Evolutionary conservation across 768 basidiomycete genomes (phyloP), one percentile per base, ranked within the genome.

Genomic region (Phlegmacium glaucopus): DNA sequence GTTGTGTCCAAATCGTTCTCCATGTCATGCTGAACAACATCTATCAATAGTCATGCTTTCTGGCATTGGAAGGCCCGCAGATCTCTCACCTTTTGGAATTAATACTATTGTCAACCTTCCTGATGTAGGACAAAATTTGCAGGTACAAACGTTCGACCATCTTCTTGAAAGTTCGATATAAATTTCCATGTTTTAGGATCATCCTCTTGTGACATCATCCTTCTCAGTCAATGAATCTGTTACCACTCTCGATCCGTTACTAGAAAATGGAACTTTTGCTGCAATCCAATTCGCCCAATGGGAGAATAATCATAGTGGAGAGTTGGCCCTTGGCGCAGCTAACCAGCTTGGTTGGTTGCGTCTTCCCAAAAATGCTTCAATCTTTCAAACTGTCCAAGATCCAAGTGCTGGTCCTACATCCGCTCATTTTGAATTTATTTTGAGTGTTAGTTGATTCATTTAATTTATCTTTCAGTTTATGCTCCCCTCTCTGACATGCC

Each of bases 331-430:
- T 22, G 50, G 53, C 6, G 47, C 55, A 22, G 47, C 49, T 42
- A 59, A 61, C 25, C 47, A 50, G 7, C 12, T 59, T 6, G 69
- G 67, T 0, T 66, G 56, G 34, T 28, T 66, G 10, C 57, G 65
- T 8, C 37, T 75, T 22, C 61, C 64, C 4, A 30, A 44, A 1
- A 55, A 67, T 36, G 52, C 65, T 3, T 41, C 64, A 4, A 57
- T 72, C 25, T 62, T 68, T 41, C 36, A 64, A 11, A 52, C 45
- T 10, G 55, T 56, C 18, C 46, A 52, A 3, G 72, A 74, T 50
- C 71, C 72, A 28, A 49, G 70, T 1, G 51, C 69, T 25, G 73
- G 74, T 0, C 62, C 64, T 9, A 56, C 55, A 13, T 45, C 69
- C 0, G 51, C 70, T 4, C 71, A 75, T 48, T 59, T 56, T 29